Conservation (phyloP, 805 yeast species). For the Komagataella pseudopastoris region DNA sequence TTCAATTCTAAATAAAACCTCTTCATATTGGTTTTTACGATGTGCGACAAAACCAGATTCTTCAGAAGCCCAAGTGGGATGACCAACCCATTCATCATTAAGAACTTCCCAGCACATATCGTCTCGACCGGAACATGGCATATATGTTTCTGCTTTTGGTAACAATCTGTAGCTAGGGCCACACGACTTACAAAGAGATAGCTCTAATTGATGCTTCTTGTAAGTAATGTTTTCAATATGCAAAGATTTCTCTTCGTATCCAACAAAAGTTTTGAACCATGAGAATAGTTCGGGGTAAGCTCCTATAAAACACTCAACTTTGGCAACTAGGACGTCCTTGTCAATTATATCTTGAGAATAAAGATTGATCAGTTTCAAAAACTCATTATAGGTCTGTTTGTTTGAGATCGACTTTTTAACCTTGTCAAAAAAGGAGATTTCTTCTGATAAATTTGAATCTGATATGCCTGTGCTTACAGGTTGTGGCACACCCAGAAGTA, state of each 20-base stretch:
- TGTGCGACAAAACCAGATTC: constrained; percentile 99
- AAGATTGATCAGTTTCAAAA: constrained; percentile 74
- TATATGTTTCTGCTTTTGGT: constrained; percentile 86
- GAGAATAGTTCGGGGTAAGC: constrained; percentile 62
- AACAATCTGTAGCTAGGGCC: constrained; percentile 91
- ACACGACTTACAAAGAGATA: constrained; percentile 81
- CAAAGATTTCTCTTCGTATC: constrained; percentile 73
- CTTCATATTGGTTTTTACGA: constrained; percentile 95
- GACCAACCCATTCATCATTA: constrained; percentile 99
- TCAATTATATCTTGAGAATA: constrained; percentile 88
- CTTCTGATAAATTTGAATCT: constrained; percentile 61
- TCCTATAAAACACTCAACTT: constrained; percentile 80
- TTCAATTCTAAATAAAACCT: constrained; percentile 84
- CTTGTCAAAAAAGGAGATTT: constrained; percentile 80
- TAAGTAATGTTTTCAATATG: constrained; percentile 78
- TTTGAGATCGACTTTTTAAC: constrained; percentile 82
- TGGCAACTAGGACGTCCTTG: constrained; percentile 64
- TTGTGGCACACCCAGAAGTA: constrained; percentile 79
- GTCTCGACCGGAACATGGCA: constrained; percentile 98
- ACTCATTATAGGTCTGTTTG: constrained; percentile 85
- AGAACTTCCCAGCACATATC: constrained; percentile 99
- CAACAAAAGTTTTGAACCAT: constrained; percentile 91
- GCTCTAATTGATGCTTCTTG: constrained; percentile 84
- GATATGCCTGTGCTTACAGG: constrained; percentile 52
- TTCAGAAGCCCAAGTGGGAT: constrained; percentile 99